Evolutionary conservation across 805 yeast species (phyloP).

Genomic region (Metschnikowia orientalis): DNA sequence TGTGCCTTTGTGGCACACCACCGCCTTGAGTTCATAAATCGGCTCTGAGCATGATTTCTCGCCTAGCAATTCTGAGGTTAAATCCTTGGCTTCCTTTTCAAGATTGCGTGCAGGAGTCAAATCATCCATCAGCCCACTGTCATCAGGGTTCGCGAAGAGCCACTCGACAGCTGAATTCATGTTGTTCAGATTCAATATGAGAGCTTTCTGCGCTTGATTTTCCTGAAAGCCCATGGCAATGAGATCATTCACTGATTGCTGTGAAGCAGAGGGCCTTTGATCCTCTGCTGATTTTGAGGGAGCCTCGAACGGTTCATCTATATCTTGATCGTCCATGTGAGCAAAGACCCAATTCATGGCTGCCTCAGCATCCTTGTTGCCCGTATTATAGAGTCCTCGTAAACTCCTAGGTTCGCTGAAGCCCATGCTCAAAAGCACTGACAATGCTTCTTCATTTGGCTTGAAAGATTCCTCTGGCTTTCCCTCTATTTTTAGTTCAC

Average conservation of each 20-base stretch:
- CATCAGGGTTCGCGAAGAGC: slow-evolving; percentile 81
- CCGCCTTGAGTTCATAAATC: slow-evolving; percentile 58
- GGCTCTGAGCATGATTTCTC: slow-evolving; percentile 16
- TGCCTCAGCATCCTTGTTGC: slow-evolving; percentile 57
- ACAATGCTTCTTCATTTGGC: slow-evolving; percentile 54
- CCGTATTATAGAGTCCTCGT: slow-evolving; percentile 69
- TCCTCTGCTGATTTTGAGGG: slow-evolving; percentile 2
- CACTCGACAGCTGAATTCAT: slow-evolving; percentile 83
- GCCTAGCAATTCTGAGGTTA: slow-evolving; percentile 13
- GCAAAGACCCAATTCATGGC: slow-evolving; percentile 90
- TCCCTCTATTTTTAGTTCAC: slow-evolving; percentile 18
- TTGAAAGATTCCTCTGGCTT: slow-evolving; percentile 30
- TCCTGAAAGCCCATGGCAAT: slow-evolving; percentile 74
- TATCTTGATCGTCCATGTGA: slow-evolving; percentile 79
- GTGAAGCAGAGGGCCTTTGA: slow-evolving; percentile 15
- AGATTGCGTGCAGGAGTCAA: slow-evolving; percentile 26
- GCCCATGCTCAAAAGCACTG: slow-evolving; percentile 75
- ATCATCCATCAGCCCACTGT: slow-evolving; percentile 54
- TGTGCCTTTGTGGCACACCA: slow-evolving; percentile 84
- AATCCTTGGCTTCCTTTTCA: slow-evolving; percentile 17
- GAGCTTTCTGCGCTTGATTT: slow-evolving; percentile 67
- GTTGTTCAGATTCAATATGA: slow-evolving; percentile 54
- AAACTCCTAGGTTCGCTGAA: slow-evolving; percentile 63
- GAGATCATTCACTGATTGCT: slow-evolving; percentile 45
- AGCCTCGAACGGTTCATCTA: slow-evolving; percentile 58